phyloP scores from a whole-genome alignment of 1,139 yeast genomes.

The Debaryomyces psychrophilus region DNA sequence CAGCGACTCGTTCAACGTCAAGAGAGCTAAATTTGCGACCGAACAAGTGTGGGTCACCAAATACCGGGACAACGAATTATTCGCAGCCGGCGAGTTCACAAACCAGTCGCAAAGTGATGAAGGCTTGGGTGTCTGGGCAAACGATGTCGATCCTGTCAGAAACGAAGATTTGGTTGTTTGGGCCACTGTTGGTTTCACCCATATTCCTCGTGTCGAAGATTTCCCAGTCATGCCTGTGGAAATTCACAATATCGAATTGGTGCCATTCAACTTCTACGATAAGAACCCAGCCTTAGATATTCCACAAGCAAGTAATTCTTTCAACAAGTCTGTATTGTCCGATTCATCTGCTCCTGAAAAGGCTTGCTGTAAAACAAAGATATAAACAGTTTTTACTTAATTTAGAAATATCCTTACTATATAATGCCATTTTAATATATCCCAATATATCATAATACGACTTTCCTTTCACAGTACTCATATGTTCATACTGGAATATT shows the following conservation, averaged over 20 bases:
- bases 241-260: conserved; percentile 65
- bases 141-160: conserved; percentile 72
- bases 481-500: neutral
- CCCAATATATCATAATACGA: neutral
- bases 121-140: conserved; percentile 69
- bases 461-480: neutral
- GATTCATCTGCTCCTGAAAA: conserved; percentile 26
- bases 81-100: conserved; percentile 80
- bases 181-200: conserved; percentile 88
- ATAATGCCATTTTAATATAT: neutral
- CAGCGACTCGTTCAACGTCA: conserved; percentile 60
- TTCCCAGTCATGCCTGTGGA: conserved; percentile 95
- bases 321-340: conserved; percentile 67
- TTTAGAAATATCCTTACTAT: neutral
- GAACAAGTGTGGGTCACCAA: conserved; percentile 79
- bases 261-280: conserved; percentile 79
- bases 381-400: neutral
- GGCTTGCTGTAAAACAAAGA: conserved; percentile 51
- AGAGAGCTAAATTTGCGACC: conserved; percentile 73
- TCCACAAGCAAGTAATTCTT: conserved; percentile 70
- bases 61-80: conserved; percentile 67
- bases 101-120: conserved; percentile 69
- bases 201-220: conserved; percentile 86
- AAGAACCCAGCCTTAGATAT: conserved; percentile 83
- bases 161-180: conserved; percentile 81